A percentile compares a stretch with the other conserved stretches of the same genome.
phyloP scores from a whole-genome alignment of 2,329 filamentous ascomycete species.

The Cercospora sp. region DNA sequence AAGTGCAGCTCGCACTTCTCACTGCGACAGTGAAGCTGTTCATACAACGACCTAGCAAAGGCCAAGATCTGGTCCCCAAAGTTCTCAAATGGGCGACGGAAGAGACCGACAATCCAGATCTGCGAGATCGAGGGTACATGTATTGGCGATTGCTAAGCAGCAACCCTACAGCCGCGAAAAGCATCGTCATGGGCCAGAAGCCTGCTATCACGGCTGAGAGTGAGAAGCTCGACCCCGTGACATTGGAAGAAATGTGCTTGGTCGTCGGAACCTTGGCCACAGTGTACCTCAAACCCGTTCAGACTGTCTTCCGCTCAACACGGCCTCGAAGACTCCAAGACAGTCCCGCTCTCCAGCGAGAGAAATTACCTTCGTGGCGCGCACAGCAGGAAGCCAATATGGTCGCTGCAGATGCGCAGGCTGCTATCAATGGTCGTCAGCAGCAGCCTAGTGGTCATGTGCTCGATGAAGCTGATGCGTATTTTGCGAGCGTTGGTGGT shows the following conservation, averaged over 20 bases:
- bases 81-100: conserved; percentile 98
- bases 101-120: conserved; percentile 97
- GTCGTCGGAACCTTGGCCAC: conserved; percentile 95
- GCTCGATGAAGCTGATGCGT: conserved; percentile 79
- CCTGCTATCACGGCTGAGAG: conserved; percentile 94
- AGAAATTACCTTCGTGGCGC: conserved; percentile 60
- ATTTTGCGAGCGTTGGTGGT: conserved; percentile 75
- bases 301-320: conserved; percentile 91
- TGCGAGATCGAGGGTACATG: conserved; percentile 96
- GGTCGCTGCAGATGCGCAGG: conserved; percentile 51
- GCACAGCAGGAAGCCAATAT: conserved; percentile 41
- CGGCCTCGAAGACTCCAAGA: conserved; percentile 76
- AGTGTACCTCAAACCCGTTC: conserved; percentile 95
- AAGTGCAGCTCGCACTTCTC: conserved; percentile 90
- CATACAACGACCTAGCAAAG: conserved; percentile 93
- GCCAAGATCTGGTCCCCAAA: conserved; percentile 87
- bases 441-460: conserved; percentile 30
- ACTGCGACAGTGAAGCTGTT: conserved; percentile 98
- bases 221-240: conserved; percentile 86
- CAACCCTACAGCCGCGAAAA: conserved; percentile 80
- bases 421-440: conserved; percentile 56
- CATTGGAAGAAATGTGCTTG: conserved; percentile 94
- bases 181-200: conserved; percentile 95
- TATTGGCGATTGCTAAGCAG: conserved; percentile 97
- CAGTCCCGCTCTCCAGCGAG: conserved; percentile 80